These are phyloP conservation scores for Panicum hallii DNA, from an alignment of 202 grass and related monocot genomes.

Conservation along the genomic window DNA sequence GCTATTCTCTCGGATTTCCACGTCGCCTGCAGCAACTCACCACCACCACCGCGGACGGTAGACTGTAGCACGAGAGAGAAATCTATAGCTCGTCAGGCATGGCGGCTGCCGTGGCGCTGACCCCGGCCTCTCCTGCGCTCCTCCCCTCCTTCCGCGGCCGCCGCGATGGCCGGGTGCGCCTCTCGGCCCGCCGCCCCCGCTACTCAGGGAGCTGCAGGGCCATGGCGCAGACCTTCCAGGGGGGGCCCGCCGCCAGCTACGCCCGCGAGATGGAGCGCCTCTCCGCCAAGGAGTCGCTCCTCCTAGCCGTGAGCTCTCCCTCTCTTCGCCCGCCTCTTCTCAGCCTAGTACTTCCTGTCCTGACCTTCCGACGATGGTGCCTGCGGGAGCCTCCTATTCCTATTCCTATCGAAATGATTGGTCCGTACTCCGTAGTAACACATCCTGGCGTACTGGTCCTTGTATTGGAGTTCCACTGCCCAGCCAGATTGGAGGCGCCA, in stretches of 20 bases:
- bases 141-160: not conserved
- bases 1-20: not conserved
- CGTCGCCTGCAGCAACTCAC: not conserved
- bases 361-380: not conserved
- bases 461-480: not conserved
- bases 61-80: not conserved
- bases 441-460: not conserved
- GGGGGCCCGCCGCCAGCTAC: conserved; percentile 75
- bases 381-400: not conserved
- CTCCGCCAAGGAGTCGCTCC: conserved; percentile 92
- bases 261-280: conserved; percentile 98
- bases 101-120: conserved; percentile 47
- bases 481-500: not conserved
- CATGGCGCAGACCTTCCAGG: conserved; percentile 75
- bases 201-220: conserved; percentile 54
- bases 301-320: conserved; percentile 68
- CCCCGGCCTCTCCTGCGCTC: conserved; percentile 12
- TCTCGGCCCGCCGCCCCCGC: conserved; percentile 39
- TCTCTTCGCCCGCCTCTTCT: not conserved
- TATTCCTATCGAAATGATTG: not conserved
- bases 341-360: not conserved
- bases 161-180: conserved; percentile 29
- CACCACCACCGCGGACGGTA: not conserved
- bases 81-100: conserved; percentile 33
- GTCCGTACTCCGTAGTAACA: not conserved